Evolutionary conservation across 306 rosid genomes (phyloP).

Genomic region (Quercus ilex): DNA sequence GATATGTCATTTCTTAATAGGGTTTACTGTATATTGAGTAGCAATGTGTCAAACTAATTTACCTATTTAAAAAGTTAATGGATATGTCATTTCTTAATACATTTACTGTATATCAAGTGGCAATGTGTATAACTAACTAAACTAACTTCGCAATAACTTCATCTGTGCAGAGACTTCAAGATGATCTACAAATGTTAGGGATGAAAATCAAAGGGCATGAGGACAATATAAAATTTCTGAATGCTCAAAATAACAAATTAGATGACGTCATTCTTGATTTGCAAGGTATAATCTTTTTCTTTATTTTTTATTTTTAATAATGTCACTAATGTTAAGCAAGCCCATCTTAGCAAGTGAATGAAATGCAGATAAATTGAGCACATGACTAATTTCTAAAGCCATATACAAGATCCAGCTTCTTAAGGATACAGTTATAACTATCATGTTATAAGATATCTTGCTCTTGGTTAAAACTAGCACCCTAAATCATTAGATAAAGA

Average conservation of each 20-base stretch:
- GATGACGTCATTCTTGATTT: slow-evolving; percentile 67
- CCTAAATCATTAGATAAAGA: neutral
- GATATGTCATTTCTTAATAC: neutral
- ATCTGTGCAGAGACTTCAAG: slow-evolving; percentile 73
- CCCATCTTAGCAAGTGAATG: neutral
- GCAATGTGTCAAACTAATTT: neutral
- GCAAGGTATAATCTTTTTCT: slow-evolving; percentile 54
- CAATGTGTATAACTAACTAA: neutral
- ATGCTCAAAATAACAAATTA: slow-evolving; percentile 51
- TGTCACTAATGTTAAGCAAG: neutral
- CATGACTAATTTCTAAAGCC: neutral
- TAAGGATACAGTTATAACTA: slow-evolving; percentile 4
- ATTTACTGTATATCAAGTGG: slow-evolving; percentile 7
- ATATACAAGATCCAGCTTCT: slow-evolving; percentile 6
- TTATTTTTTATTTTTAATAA: neutral
- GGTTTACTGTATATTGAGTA: slow-evolving; percentile 11
- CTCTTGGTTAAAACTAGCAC: slow-evolving; percentile 2
- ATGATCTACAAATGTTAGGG: slow-evolving; percentile 64
- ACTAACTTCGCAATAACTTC: slow-evolving; percentile 22
- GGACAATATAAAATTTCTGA: slow-evolving; percentile 51
- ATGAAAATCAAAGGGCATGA: slow-evolving; percentile 74
- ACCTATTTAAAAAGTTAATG: neutral
- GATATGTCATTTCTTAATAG: neutral
- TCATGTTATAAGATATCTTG: slow-evolving; percentile 8
- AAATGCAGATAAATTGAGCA: neutral